phyloP scores from a whole-genome alignment of 2,329 filamentous ascomycete genomes.

The Cercospora beticola region DNA sequence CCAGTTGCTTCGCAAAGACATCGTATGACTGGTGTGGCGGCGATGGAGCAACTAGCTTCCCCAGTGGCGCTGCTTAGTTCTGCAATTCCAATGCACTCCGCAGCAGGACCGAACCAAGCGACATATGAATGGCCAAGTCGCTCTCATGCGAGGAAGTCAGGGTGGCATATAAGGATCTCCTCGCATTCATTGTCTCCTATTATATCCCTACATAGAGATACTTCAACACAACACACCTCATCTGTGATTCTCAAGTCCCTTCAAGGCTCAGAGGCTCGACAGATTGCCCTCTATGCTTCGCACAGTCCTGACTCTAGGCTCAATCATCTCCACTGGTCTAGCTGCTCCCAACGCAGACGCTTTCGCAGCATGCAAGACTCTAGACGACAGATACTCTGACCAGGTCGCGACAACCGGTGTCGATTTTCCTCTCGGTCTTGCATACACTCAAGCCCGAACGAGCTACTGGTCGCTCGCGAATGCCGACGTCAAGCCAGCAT shows the following conservation, averaged over 20 bases:
- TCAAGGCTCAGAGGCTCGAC: background rate
- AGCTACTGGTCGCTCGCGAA: constrained; percentile 27
- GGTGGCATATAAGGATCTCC: background rate
- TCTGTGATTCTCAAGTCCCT: background rate
- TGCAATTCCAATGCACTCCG: background rate
- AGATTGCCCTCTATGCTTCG: background rate
- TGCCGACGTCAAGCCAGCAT: constrained; percentile 23
- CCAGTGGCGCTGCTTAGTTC: background rate
- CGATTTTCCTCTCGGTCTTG: constrained; percentile 14
- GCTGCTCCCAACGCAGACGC: constrained; percentile 16
- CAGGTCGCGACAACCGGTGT: constrained; percentile 21
- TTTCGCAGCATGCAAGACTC: constrained; percentile 13
- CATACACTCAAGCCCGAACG: constrained; percentile 19
- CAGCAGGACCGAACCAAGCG: background rate
- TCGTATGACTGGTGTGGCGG: background rate
- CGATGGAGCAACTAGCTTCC: background rate
- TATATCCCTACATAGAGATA: background rate
- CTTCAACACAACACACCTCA: background rate
- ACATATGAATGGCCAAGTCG: background rate
- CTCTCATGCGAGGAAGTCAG: background rate
- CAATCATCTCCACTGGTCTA: background rate
- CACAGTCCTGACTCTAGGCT: background rate
- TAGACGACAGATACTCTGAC: constrained; percentile 16
- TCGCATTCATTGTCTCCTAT: background rate
- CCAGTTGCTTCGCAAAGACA: background rate